These are phyloP conservation scores for Oehlia diaphana DNA, from an alignment of 192 early-diverging fungal genomes.

Conservation along the genomic window DNA sequence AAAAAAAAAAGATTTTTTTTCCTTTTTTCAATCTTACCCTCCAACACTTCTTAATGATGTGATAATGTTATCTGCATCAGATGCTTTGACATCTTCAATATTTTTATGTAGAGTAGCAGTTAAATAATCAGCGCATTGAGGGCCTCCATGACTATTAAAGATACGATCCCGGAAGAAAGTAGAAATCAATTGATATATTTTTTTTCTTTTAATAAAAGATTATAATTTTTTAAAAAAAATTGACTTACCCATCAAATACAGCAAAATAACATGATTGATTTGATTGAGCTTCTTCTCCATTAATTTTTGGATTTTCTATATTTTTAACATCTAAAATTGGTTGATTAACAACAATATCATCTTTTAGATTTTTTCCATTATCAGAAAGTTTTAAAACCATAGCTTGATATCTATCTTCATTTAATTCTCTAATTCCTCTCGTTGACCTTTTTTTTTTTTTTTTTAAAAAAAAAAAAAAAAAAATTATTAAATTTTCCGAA, in stretches of 20 bases:
- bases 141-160: slow-evolving; percentile 42
- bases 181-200: neutral
- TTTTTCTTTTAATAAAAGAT: no score
- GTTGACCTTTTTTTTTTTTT: slow-evolving; percentile 38
- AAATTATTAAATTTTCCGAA: no score
- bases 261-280: slow-evolving; percentile 51
- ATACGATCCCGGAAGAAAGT: neutral
- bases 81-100: slow-evolving; percentile 44
- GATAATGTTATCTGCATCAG: slow-evolving; percentile 8
- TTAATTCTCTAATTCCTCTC: slow-evolving; percentile 53
- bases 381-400: slow-evolving; percentile 40
- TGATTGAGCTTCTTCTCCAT: slow-evolving; percentile 29
- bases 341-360: slow-evolving; percentile 22
- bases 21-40: slow-evolving; percentile 1
- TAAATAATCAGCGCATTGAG: slow-evolving; percentile 47
- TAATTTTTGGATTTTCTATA: neutral
- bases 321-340: slow-evolving; percentile 2
- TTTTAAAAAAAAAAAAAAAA: no score
- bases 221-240: neutral
- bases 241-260: slow-evolving; percentile 58
- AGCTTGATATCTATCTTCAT: slow-evolving; percentile 56
- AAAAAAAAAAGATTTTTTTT: neutral
- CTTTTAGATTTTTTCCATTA: neutral
- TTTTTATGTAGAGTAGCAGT: slow-evolving; percentile 49
- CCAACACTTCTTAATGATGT: slow-evolving; percentile 13